Conservation (phyloP, 352 stramenopile genomes). For the Phytophthora sansomeana region DNA sequence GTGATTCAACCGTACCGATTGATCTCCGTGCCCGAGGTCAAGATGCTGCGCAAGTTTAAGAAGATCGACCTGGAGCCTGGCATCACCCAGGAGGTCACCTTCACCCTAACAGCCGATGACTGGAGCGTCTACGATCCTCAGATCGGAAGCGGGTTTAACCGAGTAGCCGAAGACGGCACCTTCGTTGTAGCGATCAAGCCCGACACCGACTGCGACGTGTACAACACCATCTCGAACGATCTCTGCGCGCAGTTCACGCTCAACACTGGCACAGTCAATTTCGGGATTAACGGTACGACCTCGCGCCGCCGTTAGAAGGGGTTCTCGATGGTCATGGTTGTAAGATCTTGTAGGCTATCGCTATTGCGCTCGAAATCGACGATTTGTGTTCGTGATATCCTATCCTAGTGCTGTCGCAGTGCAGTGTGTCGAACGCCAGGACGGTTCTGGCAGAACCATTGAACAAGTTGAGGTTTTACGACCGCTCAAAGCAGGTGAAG, state of each 20-base stretch:
- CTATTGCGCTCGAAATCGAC: not conserved
- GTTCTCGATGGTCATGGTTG: not conserved
- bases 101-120: constrained; percentile 58
- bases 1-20: constrained; percentile 68
- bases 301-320: constrained; percentile 21
- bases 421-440: no score
- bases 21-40: constrained; percentile 78
- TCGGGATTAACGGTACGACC: constrained; percentile 37
- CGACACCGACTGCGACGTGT: constrained; percentile 77
- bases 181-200: constrained; percentile 79
- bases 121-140: constrained; percentile 73
- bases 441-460: no score
- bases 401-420: no score
- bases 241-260: constrained; percentile 62
- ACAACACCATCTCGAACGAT: constrained; percentile 48
- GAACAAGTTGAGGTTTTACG: no score
- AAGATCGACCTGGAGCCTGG: constrained; percentile 72
- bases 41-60: constrained; percentile 81
- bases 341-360: no score
- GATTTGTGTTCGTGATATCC: not conserved
- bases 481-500: no score
- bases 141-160: constrained; percentile 66
- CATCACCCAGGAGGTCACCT: constrained; percentile 46
- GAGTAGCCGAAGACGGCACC: constrained; percentile 67
- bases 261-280: constrained; percentile 34